These are phyloP conservation scores for Sporothrix brunneoviolacea DNA, from an alignment of 2,329 filamentous ascomycete species.

Conservation along the genomic window DNA sequence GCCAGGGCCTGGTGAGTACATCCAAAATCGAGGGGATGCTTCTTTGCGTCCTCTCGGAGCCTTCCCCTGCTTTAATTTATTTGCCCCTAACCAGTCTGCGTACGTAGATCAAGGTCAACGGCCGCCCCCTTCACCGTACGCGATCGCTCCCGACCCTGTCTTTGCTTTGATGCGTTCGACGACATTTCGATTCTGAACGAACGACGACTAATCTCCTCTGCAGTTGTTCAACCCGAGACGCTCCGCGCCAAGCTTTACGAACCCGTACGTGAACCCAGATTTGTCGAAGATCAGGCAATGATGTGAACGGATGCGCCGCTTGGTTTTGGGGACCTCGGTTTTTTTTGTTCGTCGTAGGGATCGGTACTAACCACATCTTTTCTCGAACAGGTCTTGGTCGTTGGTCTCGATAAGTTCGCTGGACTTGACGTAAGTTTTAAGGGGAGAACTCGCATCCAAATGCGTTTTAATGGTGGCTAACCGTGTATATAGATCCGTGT, in stretches of 20 bases:
- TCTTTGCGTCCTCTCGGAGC: neutral
- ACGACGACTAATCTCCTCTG: slow-evolving; percentile 3
- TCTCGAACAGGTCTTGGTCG: slow-evolving; percentile 61
- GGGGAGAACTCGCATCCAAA: too few species aligned
- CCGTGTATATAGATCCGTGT: slow-evolving; percentile 77
- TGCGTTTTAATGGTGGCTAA: too few species aligned
- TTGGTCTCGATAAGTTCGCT: slow-evolving; percentile 73
- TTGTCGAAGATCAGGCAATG: neutral
- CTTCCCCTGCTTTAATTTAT: neutral
- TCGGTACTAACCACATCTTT: neutral
- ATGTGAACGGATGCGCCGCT: neutral
- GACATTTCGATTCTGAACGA: neutral
- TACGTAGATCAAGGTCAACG: slow-evolving; percentile 79
- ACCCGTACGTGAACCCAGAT: slow-evolving; percentile 42
- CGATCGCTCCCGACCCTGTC: neutral
- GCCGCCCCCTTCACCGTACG: slow-evolving; percentile 63
- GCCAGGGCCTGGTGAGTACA: slow-evolving; percentile 58
- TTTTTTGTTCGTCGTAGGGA: neutral
- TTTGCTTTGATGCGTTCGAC: neutral
- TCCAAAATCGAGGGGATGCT: too few species aligned
- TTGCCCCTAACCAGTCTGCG: neutral
- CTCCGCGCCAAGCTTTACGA: slow-evolving; percentile 72
- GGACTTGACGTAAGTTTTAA: slow-evolving; percentile 60
- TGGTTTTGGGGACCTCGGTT: neutral
- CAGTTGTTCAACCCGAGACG: slow-evolving; percentile 21